A percentile compares a stretch with the other conserved stretches of the same genome.
These are phyloP conservation scores for Achlya hypogyna DNA, from an alignment of 352 stramenopile genomes.

Conservation along the genomic window DNA sequence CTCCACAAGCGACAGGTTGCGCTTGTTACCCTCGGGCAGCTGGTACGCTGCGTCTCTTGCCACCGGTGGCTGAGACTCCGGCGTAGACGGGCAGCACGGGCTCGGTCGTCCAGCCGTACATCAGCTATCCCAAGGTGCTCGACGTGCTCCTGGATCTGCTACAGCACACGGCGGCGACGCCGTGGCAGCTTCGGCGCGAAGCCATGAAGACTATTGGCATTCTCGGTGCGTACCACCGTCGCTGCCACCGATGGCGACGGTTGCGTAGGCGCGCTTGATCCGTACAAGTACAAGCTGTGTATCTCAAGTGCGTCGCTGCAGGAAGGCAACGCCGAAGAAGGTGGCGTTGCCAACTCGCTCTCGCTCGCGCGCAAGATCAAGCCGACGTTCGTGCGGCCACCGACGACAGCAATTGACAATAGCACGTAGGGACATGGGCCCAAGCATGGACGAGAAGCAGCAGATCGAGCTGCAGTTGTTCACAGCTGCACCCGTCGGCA, in stretches of 20 bases:
- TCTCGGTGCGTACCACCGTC: conserved; percentile 36
- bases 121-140: conserved; percentile 93
- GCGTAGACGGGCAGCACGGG: conserved; percentile 72
- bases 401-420: background rate
- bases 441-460: conserved; percentile 46
- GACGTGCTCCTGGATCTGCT: conserved; percentile 92
- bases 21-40: conserved; percentile 91
- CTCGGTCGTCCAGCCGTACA: conserved; percentile 91
- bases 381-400: background rate
- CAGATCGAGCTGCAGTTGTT: conserved; percentile 83
- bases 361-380: background rate
- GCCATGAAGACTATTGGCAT: conserved; percentile 96
- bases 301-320: conserved; percentile 49
- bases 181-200: conserved; percentile 91
- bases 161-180: conserved; percentile 79
- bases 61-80: background rate
- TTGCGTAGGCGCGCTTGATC: conserved; percentile 85
- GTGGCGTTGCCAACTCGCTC: background rate
- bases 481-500: conserved; percentile 78
- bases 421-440: background rate
- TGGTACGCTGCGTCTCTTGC: conserved; percentile 36
- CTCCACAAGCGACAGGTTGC: conserved; percentile 93
- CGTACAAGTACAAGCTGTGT: conserved; percentile 88
- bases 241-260: background rate
- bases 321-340: conserved; percentile 42